Conservation (phyloP, 352 stramenopile species). For the Chrysophaeum taylorii region DNA sequence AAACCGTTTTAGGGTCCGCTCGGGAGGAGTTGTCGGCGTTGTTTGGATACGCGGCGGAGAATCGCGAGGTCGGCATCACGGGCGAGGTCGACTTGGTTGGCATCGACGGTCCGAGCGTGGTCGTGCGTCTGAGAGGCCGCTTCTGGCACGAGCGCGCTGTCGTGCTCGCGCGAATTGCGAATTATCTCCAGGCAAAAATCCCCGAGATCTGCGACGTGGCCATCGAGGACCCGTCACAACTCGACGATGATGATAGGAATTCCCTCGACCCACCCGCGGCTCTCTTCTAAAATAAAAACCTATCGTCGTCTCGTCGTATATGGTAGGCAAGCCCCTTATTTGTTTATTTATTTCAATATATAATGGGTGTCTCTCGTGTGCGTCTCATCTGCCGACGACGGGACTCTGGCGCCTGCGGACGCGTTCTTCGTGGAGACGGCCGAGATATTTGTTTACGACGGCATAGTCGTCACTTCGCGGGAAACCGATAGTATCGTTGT, state of each 20-base stretch:
- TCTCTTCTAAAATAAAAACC: too few relatives aligned
- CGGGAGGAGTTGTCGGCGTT: constrained; percentile 36
- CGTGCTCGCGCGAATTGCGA: constrained; percentile 46
- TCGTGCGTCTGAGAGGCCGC: constrained; percentile 41
- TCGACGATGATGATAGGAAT: constrained; percentile 56
- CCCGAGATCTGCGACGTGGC: constrained; percentile 62
- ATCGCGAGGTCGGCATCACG: constrained; percentile 60
- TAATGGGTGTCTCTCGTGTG: too few relatives aligned
- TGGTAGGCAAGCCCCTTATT: too few relatives aligned
- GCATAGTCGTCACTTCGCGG: too few relatives aligned
- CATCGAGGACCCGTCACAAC: constrained; percentile 52
- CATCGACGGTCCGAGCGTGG: constrained; percentile 52
- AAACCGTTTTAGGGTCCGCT: background rate
- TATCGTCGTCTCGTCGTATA: too few relatives aligned
- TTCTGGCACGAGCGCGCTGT: constrained; percentile 58
- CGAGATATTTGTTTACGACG: too few relatives aligned
- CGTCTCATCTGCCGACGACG: too few relatives aligned
- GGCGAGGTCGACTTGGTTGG: constrained; percentile 63
- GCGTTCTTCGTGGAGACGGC: too few relatives aligned
- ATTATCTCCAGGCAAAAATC: constrained; percentile 51
- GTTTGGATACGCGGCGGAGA: constrained; percentile 62
- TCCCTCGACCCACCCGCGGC: too few relatives aligned
- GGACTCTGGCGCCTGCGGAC: too few relatives aligned
- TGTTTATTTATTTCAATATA: too few relatives aligned
- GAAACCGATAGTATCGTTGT: too few relatives aligned